Percentiles rank a stretch among this genome's conserved stretches.
Conservation (phyloP, 768 basidiomycete genomes). For the Trametes sanguinea region DNA sequence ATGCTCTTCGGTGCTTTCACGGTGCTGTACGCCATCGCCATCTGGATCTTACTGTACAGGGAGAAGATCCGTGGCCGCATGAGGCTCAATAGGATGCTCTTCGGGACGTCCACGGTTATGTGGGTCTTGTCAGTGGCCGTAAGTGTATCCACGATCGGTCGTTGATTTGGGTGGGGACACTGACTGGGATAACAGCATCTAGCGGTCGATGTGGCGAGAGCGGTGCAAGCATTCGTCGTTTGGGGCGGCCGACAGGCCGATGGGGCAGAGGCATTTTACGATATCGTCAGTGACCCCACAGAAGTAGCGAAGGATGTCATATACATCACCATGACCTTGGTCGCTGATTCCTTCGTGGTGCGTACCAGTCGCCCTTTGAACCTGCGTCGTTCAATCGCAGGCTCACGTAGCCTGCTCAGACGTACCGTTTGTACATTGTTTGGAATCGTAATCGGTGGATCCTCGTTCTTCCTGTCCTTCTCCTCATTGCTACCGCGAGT, state of each 20-base stretch:
- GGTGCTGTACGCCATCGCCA: constrained; percentile 1
- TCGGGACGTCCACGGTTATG: background rate
- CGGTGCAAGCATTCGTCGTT: constrained; percentile 9
- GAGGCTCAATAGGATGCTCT: background rate
- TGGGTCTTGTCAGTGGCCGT: constrained; percentile 4
- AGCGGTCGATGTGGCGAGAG: background rate
- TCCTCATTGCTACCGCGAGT: constrained; percentile 9
- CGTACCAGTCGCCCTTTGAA: background rate
- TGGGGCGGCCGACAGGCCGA: constrained; percentile 6
- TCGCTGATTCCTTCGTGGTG: constrained; percentile 16
- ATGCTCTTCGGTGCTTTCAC: constrained; percentile 8
- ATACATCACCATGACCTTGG: constrained; percentile 14
- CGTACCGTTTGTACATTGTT: constrained; percentile 16
- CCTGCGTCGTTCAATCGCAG: too few relatives aligned
- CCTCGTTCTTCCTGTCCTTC: constrained; percentile 6
- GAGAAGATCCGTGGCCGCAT: background rate
- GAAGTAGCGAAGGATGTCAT: constrained; percentile 10
- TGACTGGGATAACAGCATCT: constrained; percentile 5
- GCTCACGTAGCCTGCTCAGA: background rate
- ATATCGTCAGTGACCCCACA: constrained; percentile 4
- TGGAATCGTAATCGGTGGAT: constrained; percentile 7
- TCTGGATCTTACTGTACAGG: constrained; percentile 7
- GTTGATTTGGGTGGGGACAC: background rate
- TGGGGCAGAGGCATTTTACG: constrained; percentile 3
- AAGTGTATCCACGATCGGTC: background rate